Percentiles rank a stretch among this genome's conserved stretches.
These are phyloP conservation scores for Platismatia glauca DNA, from an alignment of 495 filamentous ascomycete species.

Conservation along the genomic window DNA sequence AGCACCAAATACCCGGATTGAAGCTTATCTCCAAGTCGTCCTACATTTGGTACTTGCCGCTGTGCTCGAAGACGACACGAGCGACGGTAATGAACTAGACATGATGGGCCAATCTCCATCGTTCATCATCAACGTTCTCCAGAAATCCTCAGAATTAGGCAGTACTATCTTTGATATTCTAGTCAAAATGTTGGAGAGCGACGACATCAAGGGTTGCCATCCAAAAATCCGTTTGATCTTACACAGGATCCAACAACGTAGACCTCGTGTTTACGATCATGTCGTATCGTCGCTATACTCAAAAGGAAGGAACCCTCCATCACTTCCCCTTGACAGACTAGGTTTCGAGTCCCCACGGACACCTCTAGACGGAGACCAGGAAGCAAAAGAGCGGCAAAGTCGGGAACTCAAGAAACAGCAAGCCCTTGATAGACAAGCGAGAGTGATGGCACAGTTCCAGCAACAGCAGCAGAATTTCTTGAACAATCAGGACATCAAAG, in stretches of 20 bases:
- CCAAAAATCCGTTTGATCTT: slow-evolving; percentile 79
- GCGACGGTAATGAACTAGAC: slow-evolving; percentile 47
- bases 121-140: slow-evolving; percentile 61
- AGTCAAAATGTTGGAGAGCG: slow-evolving; percentile 61
- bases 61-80: slow-evolving; percentile 64
- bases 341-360: slow-evolving; percentile 51
- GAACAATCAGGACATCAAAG: slow-evolving; percentile 70
- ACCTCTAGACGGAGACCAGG: slow-evolving; percentile 28
- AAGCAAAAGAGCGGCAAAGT: slow-evolving; percentile 39
- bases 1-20: slow-evolving; percentile 72
- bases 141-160: slow-evolving; percentile 43
- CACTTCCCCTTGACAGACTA: slow-evolving; percentile 44
- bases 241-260: slow-evolving; percentile 78
- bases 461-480: slow-evolving; percentile 92
- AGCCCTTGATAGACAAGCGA: slow-evolving; percentile 78
- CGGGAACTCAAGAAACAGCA: slow-evolving; percentile 82
- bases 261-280: slow-evolving; percentile 55
- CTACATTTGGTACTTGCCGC: slow-evolving; percentile 80
- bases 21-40: slow-evolving; percentile 84
- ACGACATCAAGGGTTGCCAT: slow-evolving; percentile 68
- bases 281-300: slow-evolving; percentile 39
- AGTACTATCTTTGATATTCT: slow-evolving; percentile 66
- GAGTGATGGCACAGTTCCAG: slow-evolving; percentile 94
- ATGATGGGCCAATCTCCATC: slow-evolving; percentile 38
- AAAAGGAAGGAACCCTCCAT: slow-evolving; percentile 32